These are phyloP conservation scores for Talaromyces liani DNA, from an alignment of 495 filamentous ascomycete genomes.

Conservation along the genomic window DNA sequence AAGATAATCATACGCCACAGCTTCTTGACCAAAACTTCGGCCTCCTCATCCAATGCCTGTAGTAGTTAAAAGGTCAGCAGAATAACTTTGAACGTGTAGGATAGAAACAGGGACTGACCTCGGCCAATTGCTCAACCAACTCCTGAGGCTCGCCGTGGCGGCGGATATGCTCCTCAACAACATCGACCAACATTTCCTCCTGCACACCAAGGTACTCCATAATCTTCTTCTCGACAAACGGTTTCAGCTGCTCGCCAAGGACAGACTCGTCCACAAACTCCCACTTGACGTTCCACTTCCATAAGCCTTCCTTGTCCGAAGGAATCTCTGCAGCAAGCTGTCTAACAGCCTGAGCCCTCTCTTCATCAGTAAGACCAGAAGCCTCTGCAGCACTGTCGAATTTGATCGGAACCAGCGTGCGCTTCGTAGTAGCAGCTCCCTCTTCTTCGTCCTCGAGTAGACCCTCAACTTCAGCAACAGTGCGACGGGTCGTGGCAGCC, in stretches of 20 bases:
- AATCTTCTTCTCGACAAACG: constrained; percentile 97
- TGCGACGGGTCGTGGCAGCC: constrained; percentile 65
- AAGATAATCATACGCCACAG: constrained; percentile 98
- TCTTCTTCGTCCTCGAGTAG: constrained; percentile 93
- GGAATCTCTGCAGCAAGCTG: constrained; percentile 88
- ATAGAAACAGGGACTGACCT: constrained; percentile 46
- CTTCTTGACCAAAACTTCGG: constrained; percentile 89
- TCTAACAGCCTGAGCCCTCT: constrained; percentile 67
- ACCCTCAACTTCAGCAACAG: constrained; percentile 87
- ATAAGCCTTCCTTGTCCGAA: constrained; percentile 75
- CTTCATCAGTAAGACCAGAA: constrained; percentile 70
- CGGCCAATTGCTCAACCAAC: constrained; percentile 75
- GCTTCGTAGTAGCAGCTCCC: constrained; percentile 57
- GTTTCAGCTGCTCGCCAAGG: constrained; percentile 78
- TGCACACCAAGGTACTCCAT: constrained; percentile 94
- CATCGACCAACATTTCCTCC: constrained; percentile 90
- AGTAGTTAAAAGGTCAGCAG: constrained; percentile 25
- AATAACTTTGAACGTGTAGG: background rate
- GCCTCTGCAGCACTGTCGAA: constrained; percentile 70
- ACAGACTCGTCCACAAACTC: constrained; percentile 82
- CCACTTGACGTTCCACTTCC: constrained; percentile 91
- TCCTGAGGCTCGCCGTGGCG: constrained; percentile 70
- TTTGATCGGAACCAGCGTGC: constrained; percentile 85
- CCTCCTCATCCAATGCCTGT: constrained; percentile 89
- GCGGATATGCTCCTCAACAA: constrained; percentile 80